Conservation (phyloP, 2,329 filamentous ascomycete species). For the Chrysoporthe cubensis region DNA sequence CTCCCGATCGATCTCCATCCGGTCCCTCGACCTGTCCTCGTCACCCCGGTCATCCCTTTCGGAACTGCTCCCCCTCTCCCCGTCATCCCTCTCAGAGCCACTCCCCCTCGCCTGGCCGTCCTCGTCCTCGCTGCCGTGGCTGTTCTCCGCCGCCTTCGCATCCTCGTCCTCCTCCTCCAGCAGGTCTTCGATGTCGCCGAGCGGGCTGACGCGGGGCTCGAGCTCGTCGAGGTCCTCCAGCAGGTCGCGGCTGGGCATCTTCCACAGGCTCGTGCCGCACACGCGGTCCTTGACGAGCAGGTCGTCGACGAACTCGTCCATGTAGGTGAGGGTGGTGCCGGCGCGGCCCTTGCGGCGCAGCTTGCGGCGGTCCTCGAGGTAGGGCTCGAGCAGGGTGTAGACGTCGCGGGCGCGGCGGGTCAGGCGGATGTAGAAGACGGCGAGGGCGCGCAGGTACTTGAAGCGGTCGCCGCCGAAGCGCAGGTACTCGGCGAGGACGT, state of each 20-base stretch:
- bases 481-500: constrained; percentile 80
- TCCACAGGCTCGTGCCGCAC: constrained; percentile 90
- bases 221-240: constrained; percentile 88
- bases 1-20: constrained; percentile 43
- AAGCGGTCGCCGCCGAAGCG: constrained; percentile 74
- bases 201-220: constrained; percentile 81
- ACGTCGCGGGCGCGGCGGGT: constrained; percentile 83
- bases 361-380: constrained; percentile 82
- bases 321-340: constrained; percentile 74
- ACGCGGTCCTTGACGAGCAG: constrained; percentile 86
- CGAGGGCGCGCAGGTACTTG: constrained; percentile 87
- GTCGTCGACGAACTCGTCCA: constrained; percentile 95
- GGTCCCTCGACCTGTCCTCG: constrained; percentile 40
- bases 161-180: constrained; percentile 56
- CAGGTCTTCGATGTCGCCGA: constrained; percentile 78
- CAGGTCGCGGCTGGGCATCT: constrained; percentile 79
- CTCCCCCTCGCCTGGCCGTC: constrained; percentile 12
- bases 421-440: constrained; percentile 90
- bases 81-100: constrained; percentile 28
- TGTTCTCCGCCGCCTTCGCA: constrained; percentile 38
- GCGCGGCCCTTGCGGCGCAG: constrained; percentile 75
- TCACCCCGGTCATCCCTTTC: constrained; percentile 29
- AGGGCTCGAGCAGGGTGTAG: constrained; percentile 79
- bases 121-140: constrained; percentile 33
- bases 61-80: constrained; percentile 23